Evolutionary conservation across 176 grass and related monocot genomes (phyloP), one percentile per base, ranked within the genome.

Genomic region (Poa pratensis): DNA sequence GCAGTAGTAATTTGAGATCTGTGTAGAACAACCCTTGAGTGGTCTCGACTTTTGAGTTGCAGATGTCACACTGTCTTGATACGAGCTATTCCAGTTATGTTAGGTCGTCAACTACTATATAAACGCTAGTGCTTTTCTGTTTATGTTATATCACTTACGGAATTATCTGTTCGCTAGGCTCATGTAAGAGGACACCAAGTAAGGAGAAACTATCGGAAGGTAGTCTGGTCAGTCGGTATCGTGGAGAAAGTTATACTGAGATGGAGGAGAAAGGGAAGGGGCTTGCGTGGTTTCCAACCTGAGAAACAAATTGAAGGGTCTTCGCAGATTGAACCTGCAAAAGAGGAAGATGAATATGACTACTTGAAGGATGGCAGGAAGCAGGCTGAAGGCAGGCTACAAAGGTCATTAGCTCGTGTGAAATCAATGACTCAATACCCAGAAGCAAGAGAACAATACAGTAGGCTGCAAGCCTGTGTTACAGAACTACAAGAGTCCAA

Each of bases 381-480:
- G 58, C 97, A 99, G 79, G 90, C 94, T 15, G 94, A 96, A 85
- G 92, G 84, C 78, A 89, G 97, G 84, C 77, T 99, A 67, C 53
- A 92, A 42, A 99, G 84, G 85, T 94, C 97, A 82, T 94, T 99
- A 34, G 92, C 40, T 67, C 92, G 97, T 77, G 97, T 99, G 17
- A 90, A 87, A 82, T 99, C 97, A 53, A 99, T 99, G 97, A 92
- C 93, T 78, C 97, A 92, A 85, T 99, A 99, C 88, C 94, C 97
- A 24, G 97, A 99, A 90, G 97, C 97, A 79, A 93, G 92, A 84
- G 97, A 99, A 18, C 97, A 99, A 58, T 99, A 99, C 67, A 82
- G 86, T 48, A 90, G 97, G 81, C 71, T 99, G 30, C 80, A 81
- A 72, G 82, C 65, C 69, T 73, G 87, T 79, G 93, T 95, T 66